A percentile compares a stretch with the other conserved stretches of the same genome.
These are phyloP conservation scores for Leccinum boreale DNA, from an alignment of 768 basidiomycete species.

Conservation along the genomic window DNA sequence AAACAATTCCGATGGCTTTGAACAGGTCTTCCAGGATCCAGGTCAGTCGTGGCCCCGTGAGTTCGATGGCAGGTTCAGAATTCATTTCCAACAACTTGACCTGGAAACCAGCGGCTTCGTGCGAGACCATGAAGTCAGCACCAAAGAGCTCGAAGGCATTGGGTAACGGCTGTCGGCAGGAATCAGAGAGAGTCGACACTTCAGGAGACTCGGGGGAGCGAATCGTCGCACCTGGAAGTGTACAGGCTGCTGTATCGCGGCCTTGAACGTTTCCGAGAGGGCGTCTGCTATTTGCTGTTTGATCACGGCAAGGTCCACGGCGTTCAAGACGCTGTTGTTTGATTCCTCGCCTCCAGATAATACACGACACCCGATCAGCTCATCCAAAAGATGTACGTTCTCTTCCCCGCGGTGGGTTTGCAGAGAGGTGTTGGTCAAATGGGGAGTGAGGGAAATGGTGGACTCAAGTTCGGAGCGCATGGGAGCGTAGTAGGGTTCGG, in stretches of 20 bases:
- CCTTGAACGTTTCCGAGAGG: conserved; percentile 80
- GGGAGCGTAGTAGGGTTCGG: conserved; percentile 62
- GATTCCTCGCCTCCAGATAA: conserved; percentile 33
- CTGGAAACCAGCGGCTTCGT: conserved; percentile 40
- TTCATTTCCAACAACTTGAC: conserved; percentile 89
- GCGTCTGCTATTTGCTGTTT: conserved; percentile 59
- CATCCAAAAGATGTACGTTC: conserved; percentile 74
- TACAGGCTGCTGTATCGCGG: conserved; percentile 75
- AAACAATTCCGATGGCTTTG: conserved; percentile 59
- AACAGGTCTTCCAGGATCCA: conserved; percentile 85
- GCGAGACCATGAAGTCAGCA: conserved; percentile 82
- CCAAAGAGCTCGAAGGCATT: conserved; percentile 97
- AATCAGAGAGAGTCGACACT: neutral
- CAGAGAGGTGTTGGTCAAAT: conserved; percentile 91
- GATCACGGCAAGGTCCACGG: conserved; percentile 46
- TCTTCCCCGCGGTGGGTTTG: conserved; percentile 67
- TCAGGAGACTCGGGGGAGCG: neutral
- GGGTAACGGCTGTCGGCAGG: conserved; percentile 57
- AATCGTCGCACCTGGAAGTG: conserved; percentile 70
- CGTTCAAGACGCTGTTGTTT: conserved; percentile 15
- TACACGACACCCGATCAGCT: conserved; percentile 66
- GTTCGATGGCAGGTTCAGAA: conserved; percentile 92
- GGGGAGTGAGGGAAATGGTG: conserved; percentile 48
- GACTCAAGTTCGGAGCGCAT: conserved; percentile 24
- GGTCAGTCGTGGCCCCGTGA: conserved; percentile 79